phyloP scores from a whole-genome alignment of 768 basidiomycete species.

The Pulveroboletus sp. region DNA sequence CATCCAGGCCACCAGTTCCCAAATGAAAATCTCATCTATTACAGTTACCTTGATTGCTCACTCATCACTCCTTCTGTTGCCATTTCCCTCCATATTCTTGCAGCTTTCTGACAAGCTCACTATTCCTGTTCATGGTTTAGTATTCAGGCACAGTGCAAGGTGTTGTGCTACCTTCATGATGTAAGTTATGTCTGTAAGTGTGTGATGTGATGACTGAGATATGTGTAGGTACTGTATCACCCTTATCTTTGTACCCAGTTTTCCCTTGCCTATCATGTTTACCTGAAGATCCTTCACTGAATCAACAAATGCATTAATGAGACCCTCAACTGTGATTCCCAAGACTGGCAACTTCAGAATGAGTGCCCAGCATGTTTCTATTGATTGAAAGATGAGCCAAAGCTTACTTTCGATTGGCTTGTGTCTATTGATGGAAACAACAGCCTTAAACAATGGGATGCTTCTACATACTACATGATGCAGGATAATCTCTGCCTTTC shows the following conservation, averaged over 20 bases:
- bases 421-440: too few species aligned
- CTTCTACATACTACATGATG: neutral
- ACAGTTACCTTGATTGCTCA: too few species aligned
- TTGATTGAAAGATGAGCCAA: neutral
- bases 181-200: too few species aligned
- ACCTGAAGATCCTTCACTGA: neutral
- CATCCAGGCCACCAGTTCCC: too few species aligned
- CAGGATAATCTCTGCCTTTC: neutral
- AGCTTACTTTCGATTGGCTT: neutral
- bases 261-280: neutral
- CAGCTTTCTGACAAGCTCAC: neutral
- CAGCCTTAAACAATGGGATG: neutral
- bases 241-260: too few species aligned
- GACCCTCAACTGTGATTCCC: neutral
- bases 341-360: too few species aligned
- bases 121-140: neutral
- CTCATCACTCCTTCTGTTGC: too few species aligned
- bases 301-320: neutral
- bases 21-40: too few species aligned
- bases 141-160: neutral
- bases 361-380: constrained; percentile 6
- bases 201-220: too few species aligned
- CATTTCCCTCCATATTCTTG: neutral
- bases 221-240: too few species aligned
- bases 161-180: too few species aligned